Conservation (phyloP, 192 early-diverging fungal species). For the Lunasporangiospora selenospora region DNA sequence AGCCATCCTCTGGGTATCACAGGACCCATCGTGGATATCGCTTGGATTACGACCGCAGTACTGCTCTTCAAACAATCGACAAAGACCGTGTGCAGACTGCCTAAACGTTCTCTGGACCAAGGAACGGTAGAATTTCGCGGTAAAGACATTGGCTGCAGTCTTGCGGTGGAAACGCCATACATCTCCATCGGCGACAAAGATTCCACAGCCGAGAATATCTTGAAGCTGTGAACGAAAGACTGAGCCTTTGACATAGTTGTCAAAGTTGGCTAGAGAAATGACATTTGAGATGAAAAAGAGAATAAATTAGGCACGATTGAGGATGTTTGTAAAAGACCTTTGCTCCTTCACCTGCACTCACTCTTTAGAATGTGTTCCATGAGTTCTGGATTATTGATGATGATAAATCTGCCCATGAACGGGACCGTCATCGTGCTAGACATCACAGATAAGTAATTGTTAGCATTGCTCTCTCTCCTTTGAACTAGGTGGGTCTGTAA, state of each 20-base stretch:
- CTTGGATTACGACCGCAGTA: too few species aligned
- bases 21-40: too few species aligned
- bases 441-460: too few species aligned
- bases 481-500: too few species aligned
- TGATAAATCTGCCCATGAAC: not conserved
- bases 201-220: constrained; percentile 57
- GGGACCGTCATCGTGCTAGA: not conserved
- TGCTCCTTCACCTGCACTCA: too few species aligned
- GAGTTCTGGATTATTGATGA: not conserved
- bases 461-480: too few species aligned
- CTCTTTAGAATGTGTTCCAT: constrained; percentile 3
- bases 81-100: constrained; percentile 2
- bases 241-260: constrained; percentile 1
- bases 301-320: not conserved
- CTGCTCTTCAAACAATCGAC: constrained; percentile 17
- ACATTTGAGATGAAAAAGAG: not conserved
- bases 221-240: not conserved
- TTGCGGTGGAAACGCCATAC: constrained; percentile 60
- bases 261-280: not conserved
- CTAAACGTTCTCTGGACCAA: constrained; percentile 13
- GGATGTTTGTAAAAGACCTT: not conserved
- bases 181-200: constrained; percentile 61
- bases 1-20: too few species aligned
- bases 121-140: constrained; percentile 17
- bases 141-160: constrained; percentile 33